These are phyloP conservation scores for Lobulomyces angularis DNA, from an alignment of 192 early-diverging fungal species.

Conservation along the genomic window DNA sequence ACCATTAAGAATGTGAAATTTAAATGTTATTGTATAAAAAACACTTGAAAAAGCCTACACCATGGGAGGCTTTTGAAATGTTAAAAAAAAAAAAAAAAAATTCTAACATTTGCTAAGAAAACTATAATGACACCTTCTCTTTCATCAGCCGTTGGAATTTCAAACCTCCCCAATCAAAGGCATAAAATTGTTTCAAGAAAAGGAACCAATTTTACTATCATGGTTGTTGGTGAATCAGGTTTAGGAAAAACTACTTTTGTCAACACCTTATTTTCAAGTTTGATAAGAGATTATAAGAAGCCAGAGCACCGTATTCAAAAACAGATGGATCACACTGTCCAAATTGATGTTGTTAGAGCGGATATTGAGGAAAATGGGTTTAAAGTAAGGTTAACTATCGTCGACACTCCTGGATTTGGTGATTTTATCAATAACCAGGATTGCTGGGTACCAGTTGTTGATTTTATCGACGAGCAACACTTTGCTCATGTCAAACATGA, in stretches of 20 bases:
- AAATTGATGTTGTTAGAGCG: slow-evolving; percentile 96
- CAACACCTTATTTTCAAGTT: slow-evolving; percentile 95
- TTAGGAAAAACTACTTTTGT: slow-evolving; percentile 97
- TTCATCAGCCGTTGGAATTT: slow-evolving; percentile 94
- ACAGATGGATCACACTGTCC: slow-evolving; percentile 88
- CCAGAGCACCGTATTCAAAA: slow-evolving; percentile 70
- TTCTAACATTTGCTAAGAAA: no score
- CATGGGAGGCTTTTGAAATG: no score
- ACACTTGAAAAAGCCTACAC: no score
- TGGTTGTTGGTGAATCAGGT: slow-evolving; percentile 95
- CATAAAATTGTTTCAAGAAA: slow-evolving; percentile 97
- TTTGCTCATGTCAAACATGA: slow-evolving; percentile 88
- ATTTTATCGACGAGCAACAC: slow-evolving; percentile 98
- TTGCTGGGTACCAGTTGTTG: slow-evolving; percentile 94
- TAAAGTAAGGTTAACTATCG: slow-evolving; percentile 86
- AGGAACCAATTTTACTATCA: slow-evolving; percentile 89
- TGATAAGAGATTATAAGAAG: slow-evolving; percentile 85
- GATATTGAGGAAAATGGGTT: slow-evolving; percentile 98
- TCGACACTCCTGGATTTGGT: slow-evolving; percentile 83
- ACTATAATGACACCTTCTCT: no score
- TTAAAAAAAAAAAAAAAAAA: no score
- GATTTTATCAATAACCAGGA: slow-evolving; percentile 89
- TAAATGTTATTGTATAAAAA: no score
- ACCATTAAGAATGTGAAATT: no score
- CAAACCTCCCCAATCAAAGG: slow-evolving; percentile 95